Evolutionary conservation across 2,329 filamentous ascomycete genomes (phyloP), one percentile per base, ranked within the genome.

Genomic region (Cercospora sp.): DNA sequence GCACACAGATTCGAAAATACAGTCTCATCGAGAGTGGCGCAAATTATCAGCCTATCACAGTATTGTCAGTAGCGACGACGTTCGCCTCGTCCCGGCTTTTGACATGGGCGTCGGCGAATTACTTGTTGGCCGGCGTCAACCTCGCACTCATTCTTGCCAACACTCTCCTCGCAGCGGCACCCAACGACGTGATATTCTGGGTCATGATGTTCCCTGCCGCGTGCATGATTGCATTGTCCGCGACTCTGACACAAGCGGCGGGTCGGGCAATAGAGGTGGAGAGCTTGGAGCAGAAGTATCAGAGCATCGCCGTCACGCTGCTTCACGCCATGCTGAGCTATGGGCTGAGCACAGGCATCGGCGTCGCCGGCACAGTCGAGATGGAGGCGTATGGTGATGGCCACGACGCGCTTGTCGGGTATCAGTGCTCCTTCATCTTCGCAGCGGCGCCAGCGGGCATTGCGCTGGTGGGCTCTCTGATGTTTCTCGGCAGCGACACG

Each of bases 101-200:
- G 4, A 39, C 51, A 1, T 28, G 53, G 20, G 16, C 62, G 3
- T 33, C 67, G 13, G 60, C 51, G 4, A 64, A 68, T 18, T 63
- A 63, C 59, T 23, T 66, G 16, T 26, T 66, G 20, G 63, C 63
- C 16, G 53, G 61, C 8, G 60, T 53, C 3, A 65, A 63, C 9
- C 26, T 59, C 5, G 63, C 61, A 20, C 31, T 66, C 16, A 28
- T 63, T 31, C 13, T 64, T 13, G 57, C 59, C 36, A 66, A 51
- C 42, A 51, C 62, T 3, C 67, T 68, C 2, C 60, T 68, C 12
- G 67, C 63, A 16, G 65, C 63, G 16, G 61, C 53, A 9, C 67
- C 63, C 9, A 42, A n/a, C 20, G 13, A 64, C 23, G 53, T 64
- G 55, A 66, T 60, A 31, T 68, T 66, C 36, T 68, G 63, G 63